Evolutionary conservation across 2,329 filamentous ascomycete genomes (phyloP), one percentile per base, ranked within the genome.

Genomic region (Fusarium luffae): DNA sequence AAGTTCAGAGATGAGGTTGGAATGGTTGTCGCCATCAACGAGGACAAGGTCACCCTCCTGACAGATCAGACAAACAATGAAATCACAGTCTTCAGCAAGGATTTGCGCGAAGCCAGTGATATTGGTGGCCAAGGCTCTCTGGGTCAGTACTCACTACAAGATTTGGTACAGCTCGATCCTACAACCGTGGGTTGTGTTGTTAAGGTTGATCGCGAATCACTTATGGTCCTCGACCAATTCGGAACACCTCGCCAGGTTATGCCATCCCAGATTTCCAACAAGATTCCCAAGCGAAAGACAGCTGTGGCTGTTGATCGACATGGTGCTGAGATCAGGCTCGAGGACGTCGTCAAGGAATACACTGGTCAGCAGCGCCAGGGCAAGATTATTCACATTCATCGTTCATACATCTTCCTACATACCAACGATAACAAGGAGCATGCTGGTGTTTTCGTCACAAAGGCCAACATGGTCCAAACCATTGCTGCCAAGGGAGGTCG

Each of bases 1-100:
- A 92, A 93, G 74, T 98, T 94, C 79, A 90, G 93, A 58, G 96
- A 98, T 74, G 96, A 99, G 81, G 92, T 98, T 46, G 96, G 96
- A 80, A 97, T 98, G 88, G 94, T 99, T 54, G 94, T 98, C 70
- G 93, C 93, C 79, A 96, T 98, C 71, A 91, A 89, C 50, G 93
- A 97, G 64, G 96, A 99, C 78, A 90, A 93, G 41, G 94, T 99
- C 61, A 98, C 96, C 2, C 85, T 99, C 70, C 84, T 99, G 70
- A 97, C 93, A 49, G 96, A 99, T 81, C 93, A 96, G 78, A 96
- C 89, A 65, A 95, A 96, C 80, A 90, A 91, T 54, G 96, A 99
- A 78, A 94, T 99, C 73, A 98, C 94, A 0, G 96, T 99, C 34
- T 99, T 99, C 78, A 98, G 95, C 83, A 98, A 97, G 79, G 96